Evolutionary conservation across 1,284 basidiomycete species (phyloP), one percentile per base, ranked within the genome.

Genomic region (Sporisorium sorghi): DNA sequence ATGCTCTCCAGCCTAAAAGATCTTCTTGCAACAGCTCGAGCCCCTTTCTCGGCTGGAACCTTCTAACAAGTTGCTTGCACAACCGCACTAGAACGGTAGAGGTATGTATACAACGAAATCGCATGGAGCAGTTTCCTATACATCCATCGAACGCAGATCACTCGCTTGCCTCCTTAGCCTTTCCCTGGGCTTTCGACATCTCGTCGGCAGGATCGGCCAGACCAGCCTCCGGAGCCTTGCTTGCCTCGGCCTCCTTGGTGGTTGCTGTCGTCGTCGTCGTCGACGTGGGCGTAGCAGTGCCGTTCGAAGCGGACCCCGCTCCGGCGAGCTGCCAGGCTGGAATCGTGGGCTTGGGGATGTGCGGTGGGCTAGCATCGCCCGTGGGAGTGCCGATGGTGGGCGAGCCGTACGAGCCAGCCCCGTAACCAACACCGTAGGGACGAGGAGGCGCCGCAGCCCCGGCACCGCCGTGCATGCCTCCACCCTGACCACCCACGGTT

Each of bases 401-500:
- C n/a, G 73, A 64, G 5, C 69, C 73, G 40, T 74, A 64, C 14
- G 60, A 53, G 14, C 59, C 63, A 5, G 66, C 62, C 9, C 63
- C 67, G 23, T 69, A 65, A 11, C 64, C 58, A 3, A 67, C 52
- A 40, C 62, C 58, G 37, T 70, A 70, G 2, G 72, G 63, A 14
- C 63, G 47, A 32, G 72, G 62, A 17, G 62, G 61, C 6, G 30
- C 40, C 10, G 53, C 53, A 14, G 58, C 68, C 12, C 30, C 58
- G 32, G 44, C 56, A 24, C 54, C 44, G n/a, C 54, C 44, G n/a
- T 51, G 42, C 50, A 50, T 70, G 5, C 48, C 55, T 23, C 44
- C 58, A 21, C 44, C 42, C 15, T 47, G 37, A 3, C 89, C 85
- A 58, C 86, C 77, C 28, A 85, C 85, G n/a, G 90, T 88, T 1